Evolutionary conservation across 108 stramenopile genomes (phyloP), one percentile per base, ranked within the genome.

Genomic region (Asterionellopsis glacialis): DNA sequence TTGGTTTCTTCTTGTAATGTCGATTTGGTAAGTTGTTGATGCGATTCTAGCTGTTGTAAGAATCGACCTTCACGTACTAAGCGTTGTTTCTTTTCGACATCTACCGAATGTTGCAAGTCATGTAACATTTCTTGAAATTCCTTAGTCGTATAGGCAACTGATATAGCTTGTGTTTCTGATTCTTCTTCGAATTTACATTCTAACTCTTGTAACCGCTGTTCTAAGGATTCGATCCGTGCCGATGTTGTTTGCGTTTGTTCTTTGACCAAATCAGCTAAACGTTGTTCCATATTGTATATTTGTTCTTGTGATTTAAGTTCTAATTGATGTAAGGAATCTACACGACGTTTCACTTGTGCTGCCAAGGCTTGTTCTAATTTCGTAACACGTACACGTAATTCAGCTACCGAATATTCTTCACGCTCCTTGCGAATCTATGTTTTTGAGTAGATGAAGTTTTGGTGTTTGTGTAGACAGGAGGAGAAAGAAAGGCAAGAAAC

Each of bases 31-130:
- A 80, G 77, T 56, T 74, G 62, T 45, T 88, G 82, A 63, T 95
- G 95, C 51, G 85, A 80, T 49, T 87, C 84, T 53, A 96, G 81
- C 67, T 95, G 95, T 64, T 90, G 90, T 59, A 92, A 57, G 40
- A 98, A 78, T 44, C 76, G 61, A 9, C 87, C 97, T 59, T 98
- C 97, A 44, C 97, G 53, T 44, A 72, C 70, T 40, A 96, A 61
- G 25, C 97, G 68, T 52, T 84, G 72, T 39, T 70, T 73, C 22
- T 91, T 71, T 63, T 98, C 97, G 48, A 65, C 72, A 25, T 90
- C 79, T 60, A 95, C 82, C 27, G 94, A 89, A 1, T 63, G 51
- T 55, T 81, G 80, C 40, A 90, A 64, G 22, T 59, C 53, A 5
- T 67, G 51, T 48, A 93, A 43, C 55, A 85, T 68, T 39, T 75